Evolutionary conservation across 2,329 filamentous ascomycete species (phyloP).

Genomic region (Alternaria viburni): DNA sequence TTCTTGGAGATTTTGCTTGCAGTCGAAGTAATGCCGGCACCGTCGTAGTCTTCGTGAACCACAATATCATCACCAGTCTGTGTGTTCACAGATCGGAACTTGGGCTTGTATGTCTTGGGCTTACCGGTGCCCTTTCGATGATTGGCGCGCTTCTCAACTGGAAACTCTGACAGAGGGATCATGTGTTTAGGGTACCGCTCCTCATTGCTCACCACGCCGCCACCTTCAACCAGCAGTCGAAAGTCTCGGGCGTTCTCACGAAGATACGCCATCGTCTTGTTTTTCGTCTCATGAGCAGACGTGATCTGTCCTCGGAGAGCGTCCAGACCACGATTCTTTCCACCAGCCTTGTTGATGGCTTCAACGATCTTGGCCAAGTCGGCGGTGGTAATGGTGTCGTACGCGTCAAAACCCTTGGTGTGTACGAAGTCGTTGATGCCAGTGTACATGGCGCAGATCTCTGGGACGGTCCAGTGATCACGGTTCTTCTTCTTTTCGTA

Average conservation of each 20-base stretch:
- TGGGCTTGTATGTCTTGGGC: neutral
- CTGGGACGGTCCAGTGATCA: neutral
- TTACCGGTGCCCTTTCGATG: neutral
- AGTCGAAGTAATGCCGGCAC: neutral
- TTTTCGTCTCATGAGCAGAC: conserved; percentile 1
- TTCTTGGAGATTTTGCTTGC: neutral
- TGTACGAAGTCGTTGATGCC: conserved; percentile 2
- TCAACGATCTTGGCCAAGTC: neutral
- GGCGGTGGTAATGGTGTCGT: neutral
- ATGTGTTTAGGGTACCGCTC: conserved; percentile 2
- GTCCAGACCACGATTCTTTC: neutral
- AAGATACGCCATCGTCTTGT: conserved; percentile 4
- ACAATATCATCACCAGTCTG: neutral
- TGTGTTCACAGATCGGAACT: neutral
- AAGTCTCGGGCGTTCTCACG: neutral
- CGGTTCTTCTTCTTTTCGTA: neutral
- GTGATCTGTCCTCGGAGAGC: conserved; percentile 1
- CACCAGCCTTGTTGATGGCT: neutral
- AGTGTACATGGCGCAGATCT: conserved; percentile 8
- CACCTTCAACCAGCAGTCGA: neutral
- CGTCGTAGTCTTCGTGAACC: neutral
- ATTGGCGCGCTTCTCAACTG: neutral
- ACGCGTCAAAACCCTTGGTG: conserved; percentile 1
- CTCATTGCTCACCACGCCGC: neutral
- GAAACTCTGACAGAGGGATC: neutral